Evolutionary conservation across 2,329 filamentous ascomycete species (phyloP).

Genomic region (Beauveria brongniartii): DNA sequence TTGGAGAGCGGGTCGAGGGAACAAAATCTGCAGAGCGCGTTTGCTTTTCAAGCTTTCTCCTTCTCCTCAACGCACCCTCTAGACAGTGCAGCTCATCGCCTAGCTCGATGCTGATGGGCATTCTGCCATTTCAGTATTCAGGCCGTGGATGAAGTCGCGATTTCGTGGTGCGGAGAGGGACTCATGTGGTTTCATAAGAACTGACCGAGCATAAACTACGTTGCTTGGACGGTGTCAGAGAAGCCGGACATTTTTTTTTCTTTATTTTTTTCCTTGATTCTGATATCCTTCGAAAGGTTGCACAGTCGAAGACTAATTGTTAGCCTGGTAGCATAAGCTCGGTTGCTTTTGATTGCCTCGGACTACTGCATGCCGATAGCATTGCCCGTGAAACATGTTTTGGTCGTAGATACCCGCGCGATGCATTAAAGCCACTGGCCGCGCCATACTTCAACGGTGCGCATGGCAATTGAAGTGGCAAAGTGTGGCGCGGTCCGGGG

Average conservation of each 20-base stretch:
- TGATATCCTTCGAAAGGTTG: too few relatives aligned
- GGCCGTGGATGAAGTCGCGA: conserved; percentile 56
- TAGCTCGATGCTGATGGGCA: conserved; percentile 50
- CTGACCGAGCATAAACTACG: conserved; percentile 40
- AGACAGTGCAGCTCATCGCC: conserved; percentile 81
- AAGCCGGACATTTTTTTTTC: conserved; percentile 26
- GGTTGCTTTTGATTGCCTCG: background rate
- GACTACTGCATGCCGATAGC: background rate
- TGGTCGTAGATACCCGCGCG: background rate
- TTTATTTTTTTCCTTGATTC: conserved; percentile 1
- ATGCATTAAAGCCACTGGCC: background rate
- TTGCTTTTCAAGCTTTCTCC: conserved; percentile 19
- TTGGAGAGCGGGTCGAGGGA: background rate
- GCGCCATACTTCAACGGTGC: too few relatives aligned
- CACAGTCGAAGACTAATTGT: background rate
- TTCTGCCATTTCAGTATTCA: conserved; percentile 57
- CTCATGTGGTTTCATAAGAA: conserved; percentile 43
- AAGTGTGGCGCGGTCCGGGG: conserved; percentile 2
- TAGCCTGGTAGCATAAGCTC: background rate
- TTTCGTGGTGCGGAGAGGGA: conserved; percentile 50
- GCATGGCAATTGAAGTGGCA: background rate
- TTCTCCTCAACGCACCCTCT: conserved; percentile 57
- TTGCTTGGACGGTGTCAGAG: conserved; percentile 36
- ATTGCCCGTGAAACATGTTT: background rate
- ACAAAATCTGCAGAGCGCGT: conserved; percentile 5